Conservation (phyloP, 805 yeast genomes). For the Nadsonia fulvescens region DNA sequence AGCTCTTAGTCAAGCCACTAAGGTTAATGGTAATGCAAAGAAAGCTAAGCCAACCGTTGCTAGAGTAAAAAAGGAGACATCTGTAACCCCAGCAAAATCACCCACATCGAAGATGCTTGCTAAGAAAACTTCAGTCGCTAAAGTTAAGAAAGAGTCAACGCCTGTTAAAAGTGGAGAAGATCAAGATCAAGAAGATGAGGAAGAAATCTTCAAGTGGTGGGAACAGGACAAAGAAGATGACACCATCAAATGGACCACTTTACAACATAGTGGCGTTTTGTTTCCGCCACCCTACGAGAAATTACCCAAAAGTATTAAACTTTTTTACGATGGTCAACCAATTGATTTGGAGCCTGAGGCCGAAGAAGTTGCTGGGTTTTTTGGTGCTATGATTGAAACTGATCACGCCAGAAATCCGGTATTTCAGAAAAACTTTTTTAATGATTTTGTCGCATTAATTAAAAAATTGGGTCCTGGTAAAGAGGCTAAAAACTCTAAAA, state of each 20-base stretch:
- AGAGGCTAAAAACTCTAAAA: too few species aligned
- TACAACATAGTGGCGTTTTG: conserved; percentile 78
- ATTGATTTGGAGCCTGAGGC: conserved; percentile 63
- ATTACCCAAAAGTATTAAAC: conserved; percentile 56
- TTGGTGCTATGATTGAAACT: conserved; percentile 69
- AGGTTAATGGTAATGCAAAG: too few species aligned
- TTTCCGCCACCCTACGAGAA: conserved; percentile 90
- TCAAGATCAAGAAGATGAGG: conserved; percentile 32
- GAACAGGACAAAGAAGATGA: conserved; percentile 49
- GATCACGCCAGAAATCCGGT: conserved; percentile 80
- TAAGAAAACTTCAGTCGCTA: conserved; percentile 10
- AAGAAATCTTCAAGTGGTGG: conserved; percentile 69
- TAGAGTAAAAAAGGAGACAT: too few species aligned
- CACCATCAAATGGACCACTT: conserved; percentile 66
- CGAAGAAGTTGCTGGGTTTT: conserved; percentile 94
- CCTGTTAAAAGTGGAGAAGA: too few species aligned
- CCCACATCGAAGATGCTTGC: conserved; percentile 8
- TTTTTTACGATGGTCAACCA: conserved; percentile 60
- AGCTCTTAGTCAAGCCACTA: too few species aligned
- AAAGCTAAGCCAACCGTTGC: too few species aligned
- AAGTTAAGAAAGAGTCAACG: conserved; percentile 9
- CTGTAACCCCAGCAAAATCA: conserved; percentile 5
- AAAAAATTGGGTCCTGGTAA: conserved; percentile 51
- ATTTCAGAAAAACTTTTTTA: conserved; percentile 74
- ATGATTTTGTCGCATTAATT: conserved; percentile 54